A percentile compares a stretch with the other conserved stretches of the same genome.
Evolutionary conservation across 139 green algal genomes (phyloP).

Genomic region (Chlorella sorokiniana): DNA sequence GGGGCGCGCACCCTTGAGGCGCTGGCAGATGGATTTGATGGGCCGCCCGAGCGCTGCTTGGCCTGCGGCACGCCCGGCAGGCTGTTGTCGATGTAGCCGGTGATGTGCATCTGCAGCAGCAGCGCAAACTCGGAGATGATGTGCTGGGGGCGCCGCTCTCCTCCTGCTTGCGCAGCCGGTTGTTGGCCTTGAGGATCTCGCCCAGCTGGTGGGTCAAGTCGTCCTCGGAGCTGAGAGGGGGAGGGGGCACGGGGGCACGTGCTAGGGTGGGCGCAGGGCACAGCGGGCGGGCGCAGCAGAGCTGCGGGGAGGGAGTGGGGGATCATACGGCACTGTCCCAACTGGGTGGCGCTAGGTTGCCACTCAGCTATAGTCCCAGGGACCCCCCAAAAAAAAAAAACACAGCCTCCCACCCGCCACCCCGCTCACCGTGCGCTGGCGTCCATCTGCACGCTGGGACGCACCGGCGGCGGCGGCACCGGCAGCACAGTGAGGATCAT

Average conservation of each 20-base stretch:
- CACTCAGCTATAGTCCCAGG: too few relatives aligned
- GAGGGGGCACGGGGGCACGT: background rate
- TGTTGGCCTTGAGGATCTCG: constrained; percentile 96
- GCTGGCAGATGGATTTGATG: constrained; percentile 96
- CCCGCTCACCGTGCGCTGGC: constrained; percentile 56
- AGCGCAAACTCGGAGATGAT: constrained; percentile 85
- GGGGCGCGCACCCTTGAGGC: constrained; percentile 76
- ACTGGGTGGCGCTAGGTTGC: too few relatives aligned
- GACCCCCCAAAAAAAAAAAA: too few relatives aligned
- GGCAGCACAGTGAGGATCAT: constrained; percentile 94
- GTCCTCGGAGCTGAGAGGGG: constrained; percentile 83
- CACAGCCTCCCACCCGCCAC: background rate
- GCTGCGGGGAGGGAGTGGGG: too few relatives aligned
- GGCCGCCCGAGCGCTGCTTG: constrained; percentile 77
- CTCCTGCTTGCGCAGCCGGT: constrained; percentile 82
- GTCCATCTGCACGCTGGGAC: constrained; percentile 95
- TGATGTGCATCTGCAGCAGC: constrained; percentile 92
- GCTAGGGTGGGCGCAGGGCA: background rate
- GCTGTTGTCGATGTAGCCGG: constrained; percentile 95
- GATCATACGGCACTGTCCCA: too few relatives aligned
- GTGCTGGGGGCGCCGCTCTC: constrained; percentile 87
- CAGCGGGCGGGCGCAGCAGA: too few relatives aligned
- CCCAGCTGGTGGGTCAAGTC: constrained; percentile 98
- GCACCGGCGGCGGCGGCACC: constrained; percentile 89
- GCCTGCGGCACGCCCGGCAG: constrained; percentile 75